Evolutionary conservation across 1,284 basidiomycete genomes (phyloP).

Genomic region (Amanita bisporigera): DNA sequence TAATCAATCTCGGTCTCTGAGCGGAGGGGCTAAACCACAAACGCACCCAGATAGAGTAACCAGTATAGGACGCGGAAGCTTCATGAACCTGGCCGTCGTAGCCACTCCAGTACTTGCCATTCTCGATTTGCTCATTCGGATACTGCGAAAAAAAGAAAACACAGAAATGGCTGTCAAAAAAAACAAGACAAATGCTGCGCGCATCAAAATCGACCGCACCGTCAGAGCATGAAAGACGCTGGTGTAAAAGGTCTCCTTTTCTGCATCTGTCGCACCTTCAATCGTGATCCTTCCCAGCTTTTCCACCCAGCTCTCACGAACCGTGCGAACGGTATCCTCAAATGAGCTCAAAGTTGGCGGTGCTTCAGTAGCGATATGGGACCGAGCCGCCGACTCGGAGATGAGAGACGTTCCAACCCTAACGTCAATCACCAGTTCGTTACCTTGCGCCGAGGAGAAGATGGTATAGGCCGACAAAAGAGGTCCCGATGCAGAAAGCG

Average conservation of each 20-base stretch:
- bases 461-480: constrained; percentile 64
- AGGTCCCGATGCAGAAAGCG: constrained; percentile 47
- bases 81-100: constrained; percentile 70
- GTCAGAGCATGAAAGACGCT: constrained; percentile 72
- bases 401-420: constrained; percentile 82
- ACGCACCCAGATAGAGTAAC: constrained; percentile 83
- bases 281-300: constrained; percentile 70
- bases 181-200: not conserved
- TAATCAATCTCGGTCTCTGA: not conserved
- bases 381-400: constrained; percentile 73
- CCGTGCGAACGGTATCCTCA: constrained; percentile 63
- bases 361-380: constrained; percentile 66
- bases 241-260: constrained; percentile 68
- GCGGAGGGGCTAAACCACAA: not conserved
- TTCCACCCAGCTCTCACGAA: constrained; percentile 72
- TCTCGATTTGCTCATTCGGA: constrained; percentile 79
- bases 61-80: constrained; percentile 70
- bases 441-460: constrained; percentile 45
- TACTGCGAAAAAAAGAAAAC: constrained; percentile 52
- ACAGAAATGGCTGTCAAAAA: not conserved
- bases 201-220: constrained; percentile 41
- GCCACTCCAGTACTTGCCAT: constrained; percentile 75
- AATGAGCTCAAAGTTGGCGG: constrained; percentile 63
- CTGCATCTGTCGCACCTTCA: constrained; percentile 47
- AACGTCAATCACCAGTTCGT: constrained; percentile 53